Evolutionary conservation across 768 basidiomycete species (phyloP).

Genomic region (Boletus tylopilopsis): DNA sequence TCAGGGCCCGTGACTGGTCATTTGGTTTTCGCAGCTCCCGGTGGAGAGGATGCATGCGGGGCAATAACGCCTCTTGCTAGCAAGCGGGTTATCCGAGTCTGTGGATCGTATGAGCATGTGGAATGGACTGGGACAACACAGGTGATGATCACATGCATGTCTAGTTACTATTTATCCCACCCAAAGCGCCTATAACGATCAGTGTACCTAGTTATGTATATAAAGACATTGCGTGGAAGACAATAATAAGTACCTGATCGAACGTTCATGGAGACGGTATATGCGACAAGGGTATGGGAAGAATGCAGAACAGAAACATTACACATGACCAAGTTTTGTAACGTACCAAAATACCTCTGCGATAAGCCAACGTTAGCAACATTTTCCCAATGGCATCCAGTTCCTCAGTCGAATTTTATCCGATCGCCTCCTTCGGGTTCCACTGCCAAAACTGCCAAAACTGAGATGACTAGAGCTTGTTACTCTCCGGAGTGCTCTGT

Average conservation of each 20-base stretch:
- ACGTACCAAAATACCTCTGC: constrained; percentile 15
- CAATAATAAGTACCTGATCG: constrained; percentile 1
- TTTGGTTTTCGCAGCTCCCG: neutral
- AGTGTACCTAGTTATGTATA: constrained; percentile 17
- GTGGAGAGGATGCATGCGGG: neutral
- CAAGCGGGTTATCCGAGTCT: too few relatives aligned
- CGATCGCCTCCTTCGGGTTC: constrained; percentile 53
- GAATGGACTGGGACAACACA: neutral
- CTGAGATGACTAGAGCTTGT: constrained; percentile 88
- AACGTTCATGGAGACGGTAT: constrained; percentile 15
- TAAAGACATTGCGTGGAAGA: constrained; percentile 9
- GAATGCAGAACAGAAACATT: constrained; percentile 9
- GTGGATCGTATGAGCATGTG: neutral
- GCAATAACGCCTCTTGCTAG: too few relatives aligned
- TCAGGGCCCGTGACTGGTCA: neutral
- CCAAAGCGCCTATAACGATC: constrained; percentile 18
- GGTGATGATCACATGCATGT: neutral
- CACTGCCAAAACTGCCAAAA: constrained; percentile 85
- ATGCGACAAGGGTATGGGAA: constrained; percentile 25
- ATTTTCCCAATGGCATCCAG: constrained; percentile 61
- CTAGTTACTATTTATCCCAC: constrained; percentile 5
- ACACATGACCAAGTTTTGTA: constrained; percentile 2
- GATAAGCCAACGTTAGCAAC: constrained; percentile 46
- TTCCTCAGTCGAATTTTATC: constrained; percentile 57
- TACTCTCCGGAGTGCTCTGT: constrained; percentile 85